Evolutionary conservation across 805 yeast species (phyloP), one percentile per base, ranked within the genome.

Genomic region (Spathaspora sp.): DNA sequence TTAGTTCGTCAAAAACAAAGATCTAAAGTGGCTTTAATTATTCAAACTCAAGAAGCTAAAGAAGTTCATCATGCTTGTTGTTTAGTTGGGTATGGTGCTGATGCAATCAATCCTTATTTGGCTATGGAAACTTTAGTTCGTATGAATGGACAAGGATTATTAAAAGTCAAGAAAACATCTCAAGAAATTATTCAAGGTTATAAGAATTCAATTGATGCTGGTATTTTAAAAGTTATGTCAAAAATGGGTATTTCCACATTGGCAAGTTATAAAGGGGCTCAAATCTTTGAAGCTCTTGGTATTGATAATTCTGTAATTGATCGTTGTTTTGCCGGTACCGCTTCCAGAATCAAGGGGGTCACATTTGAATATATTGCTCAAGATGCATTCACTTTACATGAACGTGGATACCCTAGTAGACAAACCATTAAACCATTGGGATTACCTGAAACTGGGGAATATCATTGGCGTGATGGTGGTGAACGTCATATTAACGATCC

Each of bases 181-280:
- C 81, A 80, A 31, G 65, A 81, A 58, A 78, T 91, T 53, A 70
- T 92, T 55, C 77, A 77, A 49, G 93, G 93, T 76, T 93, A 90
- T 75, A 88, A 86, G 66, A 78, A 83, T 58, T 86, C 97, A 11
- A 78, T 89, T 53, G 96, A 93, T 65, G 87, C 90, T 50, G 98
- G 98, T 72, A 86, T 93, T 60, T 76, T 90, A 62, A 93, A 94
- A 77, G 97, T 94, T 54, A 93, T 93, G 99, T 90, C 97, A 38
- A 93, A 94, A 79, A 94, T 93, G 98, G 99, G 99, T 78, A 94
- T 93, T 61, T 92, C 98, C 31, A 94, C 99, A 29, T 78, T 93
- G 67, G 97, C 97, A 11, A 89, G 97, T n/a, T 93, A 93, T 75
- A 93, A 93, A 75, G 98, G 98, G 71, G 99, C 99, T 28, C 99